Conservation (phyloP, 257 asterid species). For the Jasminum sambac region DNA sequence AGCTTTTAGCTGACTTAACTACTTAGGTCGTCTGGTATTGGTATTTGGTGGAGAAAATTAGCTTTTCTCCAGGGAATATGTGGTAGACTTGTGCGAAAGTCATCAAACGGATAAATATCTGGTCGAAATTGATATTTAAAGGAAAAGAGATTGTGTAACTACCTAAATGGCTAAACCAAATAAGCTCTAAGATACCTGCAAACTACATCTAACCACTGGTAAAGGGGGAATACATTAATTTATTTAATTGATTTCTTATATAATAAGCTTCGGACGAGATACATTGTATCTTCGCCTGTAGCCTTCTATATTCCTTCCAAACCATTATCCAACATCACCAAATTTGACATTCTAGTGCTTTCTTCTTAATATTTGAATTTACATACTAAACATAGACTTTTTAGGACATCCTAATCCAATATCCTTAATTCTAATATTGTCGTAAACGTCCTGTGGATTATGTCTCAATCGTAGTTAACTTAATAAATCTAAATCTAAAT, state of each 20-base stretch:
- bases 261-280: not conserved
- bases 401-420: not conserved
- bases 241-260: not conserved
- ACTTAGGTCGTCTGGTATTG: too few relatives aligned
- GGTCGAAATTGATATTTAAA: too few relatives aligned
- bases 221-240: not conserved
- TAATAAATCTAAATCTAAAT: not conserved
- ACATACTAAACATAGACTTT: not conserved
- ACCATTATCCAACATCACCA: not conserved
- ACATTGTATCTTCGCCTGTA: not conserved
- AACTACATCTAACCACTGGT: not conserved
- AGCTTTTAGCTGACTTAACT: too few relatives aligned
- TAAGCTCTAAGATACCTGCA: not conserved
- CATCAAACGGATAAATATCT: too few relatives aligned
- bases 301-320: slow-evolving; percentile 1
- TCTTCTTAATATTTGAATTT: not conserved
- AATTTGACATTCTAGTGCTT: not conserved
- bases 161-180: too few relatives aligned
- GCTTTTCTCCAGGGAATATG: too few relatives aligned
- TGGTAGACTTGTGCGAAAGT: too few relatives aligned
- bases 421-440: not conserved
- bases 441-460: not conserved
- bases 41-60: too few relatives aligned
- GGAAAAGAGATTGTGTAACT: too few relatives aligned
- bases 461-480: not conserved